These are phyloP conservation scores for Isoetes engelmannii DNA, from an alignment of 83 land plant genomes.

Conservation along the genomic window DNA sequence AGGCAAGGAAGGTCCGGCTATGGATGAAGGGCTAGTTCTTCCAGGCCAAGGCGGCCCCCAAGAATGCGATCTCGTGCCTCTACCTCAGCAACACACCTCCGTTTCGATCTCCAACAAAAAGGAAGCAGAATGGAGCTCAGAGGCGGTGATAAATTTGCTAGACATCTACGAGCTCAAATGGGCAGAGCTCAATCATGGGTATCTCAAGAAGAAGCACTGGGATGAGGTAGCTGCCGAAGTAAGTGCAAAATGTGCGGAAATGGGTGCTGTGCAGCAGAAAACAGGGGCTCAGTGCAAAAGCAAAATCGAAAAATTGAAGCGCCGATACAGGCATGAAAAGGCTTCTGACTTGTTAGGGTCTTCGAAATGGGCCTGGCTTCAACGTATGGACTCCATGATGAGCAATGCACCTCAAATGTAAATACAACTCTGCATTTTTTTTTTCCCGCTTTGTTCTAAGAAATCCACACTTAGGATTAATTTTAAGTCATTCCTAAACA, in stretches of 20 bases:
- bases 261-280: background rate
- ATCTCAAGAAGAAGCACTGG: conserved; percentile 4
- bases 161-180: background rate
- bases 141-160: background rate
- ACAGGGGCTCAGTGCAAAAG: background rate
- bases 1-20: too few relatives aligned
- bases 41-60: too few relatives aligned
- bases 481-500: too few relatives aligned
- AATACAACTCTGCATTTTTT: background rate
- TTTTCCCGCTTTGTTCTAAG: background rate
- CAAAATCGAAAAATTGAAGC: conserved; percentile 5
- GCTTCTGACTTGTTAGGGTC: background rate
- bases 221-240: background rate
- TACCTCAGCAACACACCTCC: too few relatives aligned
- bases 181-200: conserved; percentile 6
- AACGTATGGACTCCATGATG: conserved; percentile 1
- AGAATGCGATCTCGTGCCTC: too few relatives aligned
- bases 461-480: background rate
- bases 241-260: background rate
- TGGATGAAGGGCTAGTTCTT: too few relatives aligned
- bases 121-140: conserved; percentile 1
- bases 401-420: conserved; percentile 6
- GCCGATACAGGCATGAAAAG: background rate
- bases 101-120: background rate
- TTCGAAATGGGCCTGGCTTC: conserved; percentile 1